Evolutionary conservation across 805 yeast genomes (phyloP).

Genomic region (Starmerella stigmatis): DNA sequence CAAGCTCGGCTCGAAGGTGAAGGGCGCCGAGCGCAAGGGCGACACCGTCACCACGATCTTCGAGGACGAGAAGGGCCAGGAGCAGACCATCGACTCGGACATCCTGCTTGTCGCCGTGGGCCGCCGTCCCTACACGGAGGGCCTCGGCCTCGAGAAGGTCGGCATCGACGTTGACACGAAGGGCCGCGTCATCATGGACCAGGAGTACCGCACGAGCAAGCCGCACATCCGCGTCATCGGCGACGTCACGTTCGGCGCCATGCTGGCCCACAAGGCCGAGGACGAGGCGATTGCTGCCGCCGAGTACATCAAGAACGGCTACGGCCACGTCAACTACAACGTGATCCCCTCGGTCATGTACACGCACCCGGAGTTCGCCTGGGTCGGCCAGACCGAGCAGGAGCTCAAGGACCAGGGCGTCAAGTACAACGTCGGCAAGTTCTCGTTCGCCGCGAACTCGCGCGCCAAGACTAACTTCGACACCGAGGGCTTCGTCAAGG

Average conservation of each 20-base stretch:
- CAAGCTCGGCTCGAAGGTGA: constrained; percentile 84
- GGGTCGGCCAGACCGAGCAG: constrained; percentile 97
- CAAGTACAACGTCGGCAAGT: constrained; percentile 87
- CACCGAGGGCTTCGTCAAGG: constrained; percentile 94
- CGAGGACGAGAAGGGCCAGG: constrained; percentile 81
- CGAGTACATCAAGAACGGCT: constrained; percentile 84
- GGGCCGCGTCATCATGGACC: constrained; percentile 90
- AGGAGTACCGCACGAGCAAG: constrained; percentile 81
- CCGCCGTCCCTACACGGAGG: constrained; percentile 93
- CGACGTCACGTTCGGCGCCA: constrained; percentile 96
- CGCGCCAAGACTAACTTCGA: constrained; percentile 98
- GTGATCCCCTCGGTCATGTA: constrained; percentile 98
- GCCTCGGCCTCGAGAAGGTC: constrained; percentile 75
- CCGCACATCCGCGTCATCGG: constrained; percentile 96
- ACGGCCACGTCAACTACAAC: constrained; percentile 96
- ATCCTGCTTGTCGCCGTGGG: constrained; percentile 95
- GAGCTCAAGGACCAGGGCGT: constrained; percentile 88
- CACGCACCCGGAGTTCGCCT: constrained; percentile 98
- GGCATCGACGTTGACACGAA: constrained; percentile 85
- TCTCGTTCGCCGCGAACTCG: constrained; percentile 98
- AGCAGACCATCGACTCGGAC: constrained; percentile 78
- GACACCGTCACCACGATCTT: constrained; percentile 77
- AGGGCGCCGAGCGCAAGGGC: constrained; percentile 77
- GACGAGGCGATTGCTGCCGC: constrained; percentile 99
- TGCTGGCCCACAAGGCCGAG: constrained; percentile 99